A percentile compares a stretch with the other conserved stretches of the same genome.
These are phyloP conservation scores for Solanum chaucha DNA, from an alignment of 257 asterid genomes.

Conservation along the genomic window DNA sequence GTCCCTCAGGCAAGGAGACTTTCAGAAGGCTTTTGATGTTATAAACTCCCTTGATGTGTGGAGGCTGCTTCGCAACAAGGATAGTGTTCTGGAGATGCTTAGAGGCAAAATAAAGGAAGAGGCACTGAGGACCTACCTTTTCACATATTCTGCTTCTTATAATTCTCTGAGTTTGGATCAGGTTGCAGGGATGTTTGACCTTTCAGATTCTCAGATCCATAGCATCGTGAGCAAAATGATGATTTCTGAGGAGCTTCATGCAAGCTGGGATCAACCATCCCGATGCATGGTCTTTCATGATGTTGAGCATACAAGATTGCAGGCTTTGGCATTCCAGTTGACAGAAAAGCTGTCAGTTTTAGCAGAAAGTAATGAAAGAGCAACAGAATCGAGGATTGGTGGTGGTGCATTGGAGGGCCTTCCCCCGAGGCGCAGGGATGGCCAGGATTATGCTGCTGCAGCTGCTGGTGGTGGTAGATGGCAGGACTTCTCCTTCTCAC, in stretches of 20 bases:
- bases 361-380: conserved; percentile 85
- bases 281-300: conserved; percentile 76
- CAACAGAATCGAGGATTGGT: conserved; percentile 61
- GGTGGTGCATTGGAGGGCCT: conserved; percentile 83
- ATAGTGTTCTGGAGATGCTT: conserved; percentile 64
- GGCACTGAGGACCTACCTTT: conserved; percentile 80
- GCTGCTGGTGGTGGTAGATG: conserved; percentile 52
- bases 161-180: conserved; percentile 71
- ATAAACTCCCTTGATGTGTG: conserved; percentile 74
- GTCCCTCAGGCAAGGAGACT: conserved; percentile 82
- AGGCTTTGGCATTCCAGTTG: conserved; percentile 69
- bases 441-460: conserved; percentile 67
- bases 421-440: conserved; percentile 77
- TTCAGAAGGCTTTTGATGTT: conserved; percentile 51
- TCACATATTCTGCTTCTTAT: conserved; percentile 68
- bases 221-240: conserved; percentile 77
- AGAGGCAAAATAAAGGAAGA: conserved; percentile 82
- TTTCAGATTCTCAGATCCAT: conserved; percentile 55
- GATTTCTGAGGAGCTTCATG: conserved; percentile 86
- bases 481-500: conserved; percentile 72
- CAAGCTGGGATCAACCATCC: conserved; percentile 94
- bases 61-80: conserved; percentile 69
- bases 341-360: conserved; percentile 67
- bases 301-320: conserved; percentile 68
- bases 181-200: conserved; percentile 71